Base-by-base conservation (phyloP, 345 rosid species). In the Populus euphratica region DNA sequence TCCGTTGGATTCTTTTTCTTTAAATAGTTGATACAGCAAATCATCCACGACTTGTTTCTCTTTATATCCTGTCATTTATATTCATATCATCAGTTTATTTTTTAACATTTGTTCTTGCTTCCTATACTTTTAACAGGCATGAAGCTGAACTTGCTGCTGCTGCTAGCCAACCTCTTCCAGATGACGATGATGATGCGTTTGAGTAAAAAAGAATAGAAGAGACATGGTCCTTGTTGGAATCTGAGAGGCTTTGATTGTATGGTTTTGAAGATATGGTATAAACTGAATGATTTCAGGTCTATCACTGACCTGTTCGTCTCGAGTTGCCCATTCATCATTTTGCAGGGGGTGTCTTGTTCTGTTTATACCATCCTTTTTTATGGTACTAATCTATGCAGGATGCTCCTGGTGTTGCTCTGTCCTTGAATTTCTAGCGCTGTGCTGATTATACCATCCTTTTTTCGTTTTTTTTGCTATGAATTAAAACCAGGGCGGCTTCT, bases 101-200 rank as follows among this genome's bases (percentile, higher is more conserved):
- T 23, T 49, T 52, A 18, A 31, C 44, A 5, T 43, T 77, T 80
- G 38, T 17, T 61, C 27, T 39, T 23, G 20, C n/a, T 33, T 25
- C 18, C 44, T 27, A 0, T 47, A 20, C 1, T 47, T 49, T 62
- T 2, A 18, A 69, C 69, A 82, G 85, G 47, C 82, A 75, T 21
- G 85, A 82, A 35, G 74, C 54, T 0, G 85, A 82, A 6, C 79
- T 78, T 18, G 66, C 50, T 12, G 73, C 47, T 3, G 85, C 85
- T 56, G 82, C 82, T 61, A 38, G 33, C 20, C 79, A 78, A 50
- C 82, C 85, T 54, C 79, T 82, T 27, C 85, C 85, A 0, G 85
- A 82, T 72, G 85, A 82, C 0, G 85, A 82, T 2, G 85, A 82
- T 5, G 85, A 82, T 1, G 17, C 79, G 35, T 70, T 76, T 25